A percentile compares a stretch with the other conserved stretches of the same genome.
phyloP scores from a whole-genome alignment of 1,139 yeast species.

The Kodamaea sp. region DNA sequence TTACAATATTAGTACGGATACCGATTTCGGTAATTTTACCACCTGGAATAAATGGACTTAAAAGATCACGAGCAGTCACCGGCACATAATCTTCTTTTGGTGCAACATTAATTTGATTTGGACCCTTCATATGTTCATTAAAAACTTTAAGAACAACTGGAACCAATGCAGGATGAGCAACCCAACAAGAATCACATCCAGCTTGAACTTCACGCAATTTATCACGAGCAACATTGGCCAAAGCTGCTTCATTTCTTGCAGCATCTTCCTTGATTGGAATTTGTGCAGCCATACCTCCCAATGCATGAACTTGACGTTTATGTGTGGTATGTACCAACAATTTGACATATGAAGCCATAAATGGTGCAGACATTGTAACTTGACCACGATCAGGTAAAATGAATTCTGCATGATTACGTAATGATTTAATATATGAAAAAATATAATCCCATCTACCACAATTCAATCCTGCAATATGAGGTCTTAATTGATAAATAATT shows the following conservation, averaged over 20 bases:
- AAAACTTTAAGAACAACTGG: conserved; percentile 71
- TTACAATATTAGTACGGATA: conserved; percentile 64
- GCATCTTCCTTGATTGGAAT: conserved; percentile 28
- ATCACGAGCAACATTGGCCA: conserved; percentile 26
- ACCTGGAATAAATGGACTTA: conserved; percentile 64
- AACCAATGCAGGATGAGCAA: conserved; percentile 78
- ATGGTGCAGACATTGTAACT: conserved; percentile 27
- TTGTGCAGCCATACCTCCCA: conserved; percentile 33
- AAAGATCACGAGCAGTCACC: conserved; percentile 64
- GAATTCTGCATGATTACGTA: conserved; percentile 22
- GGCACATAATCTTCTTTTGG: conserved; percentile 43
- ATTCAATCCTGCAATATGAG: conserved; percentile 27
- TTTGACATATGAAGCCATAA: conserved; percentile 26
- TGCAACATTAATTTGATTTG: conserved; percentile 71
- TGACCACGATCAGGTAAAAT: conserved; percentile 26
- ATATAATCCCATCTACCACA: conserved; percentile 34
- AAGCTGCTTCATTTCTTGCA: conserved; percentile 21
- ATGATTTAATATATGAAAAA: conserved; percentile 26
- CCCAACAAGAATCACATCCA: conserved; percentile 83
- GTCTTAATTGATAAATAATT: conserved; percentile 27
- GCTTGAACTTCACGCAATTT: conserved; percentile 61
- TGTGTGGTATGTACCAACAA: conserved; percentile 27
- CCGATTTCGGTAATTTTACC: conserved; percentile 70
- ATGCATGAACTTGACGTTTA: conserved; percentile 29
- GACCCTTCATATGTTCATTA: conserved; percentile 79